These are phyloP conservation scores for Myriosclerotinia scirpicola DNA, from an alignment of 2,329 filamentous ascomycete genomes.

Conservation along the genomic window DNA sequence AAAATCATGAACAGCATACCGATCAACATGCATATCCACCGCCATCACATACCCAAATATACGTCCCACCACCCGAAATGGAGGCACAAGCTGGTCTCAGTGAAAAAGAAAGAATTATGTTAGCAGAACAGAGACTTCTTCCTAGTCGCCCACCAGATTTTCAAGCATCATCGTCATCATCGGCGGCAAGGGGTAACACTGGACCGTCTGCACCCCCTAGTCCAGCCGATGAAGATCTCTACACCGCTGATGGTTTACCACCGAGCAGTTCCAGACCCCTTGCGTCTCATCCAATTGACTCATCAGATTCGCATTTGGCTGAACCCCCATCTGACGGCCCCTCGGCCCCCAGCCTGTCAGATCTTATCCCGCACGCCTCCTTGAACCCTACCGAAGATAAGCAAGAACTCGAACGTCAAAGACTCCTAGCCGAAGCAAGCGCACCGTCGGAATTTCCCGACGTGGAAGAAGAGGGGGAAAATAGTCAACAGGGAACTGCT, in stretches of 20 bases:
- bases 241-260: conserved; percentile 49
- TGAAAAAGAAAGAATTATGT: conserved; percentile 79
- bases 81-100: conserved; percentile 62
- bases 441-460: conserved; percentile 54
- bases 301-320: neutral
- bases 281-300: conserved; percentile 26
- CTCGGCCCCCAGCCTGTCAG: conserved; percentile 33
- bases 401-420: conserved; percentile 61
- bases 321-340: conserved; percentile 27
- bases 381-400: conserved; percentile 60
- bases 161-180: conserved; percentile 45
- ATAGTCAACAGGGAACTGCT: conserved; percentile 22
- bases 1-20: conserved; percentile 38
- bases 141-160: conserved; percentile 71
- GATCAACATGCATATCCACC: conserved; percentile 39
- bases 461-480: conserved; percentile 44
- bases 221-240: conserved; percentile 48
- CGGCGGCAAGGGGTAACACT: conserved; percentile 32
- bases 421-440: conserved; percentile 54
- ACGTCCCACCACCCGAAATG: conserved; percentile 60
- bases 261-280: conserved; percentile 25
- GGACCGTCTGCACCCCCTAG: conserved; percentile 46
- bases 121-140: conserved; percentile 74
- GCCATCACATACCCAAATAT: conserved; percentile 46
- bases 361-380: conserved; percentile 30